Base-by-base conservation (phyloP, 2,329 filamentous ascomycete species). In the Metarhizium humberi region DNA sequence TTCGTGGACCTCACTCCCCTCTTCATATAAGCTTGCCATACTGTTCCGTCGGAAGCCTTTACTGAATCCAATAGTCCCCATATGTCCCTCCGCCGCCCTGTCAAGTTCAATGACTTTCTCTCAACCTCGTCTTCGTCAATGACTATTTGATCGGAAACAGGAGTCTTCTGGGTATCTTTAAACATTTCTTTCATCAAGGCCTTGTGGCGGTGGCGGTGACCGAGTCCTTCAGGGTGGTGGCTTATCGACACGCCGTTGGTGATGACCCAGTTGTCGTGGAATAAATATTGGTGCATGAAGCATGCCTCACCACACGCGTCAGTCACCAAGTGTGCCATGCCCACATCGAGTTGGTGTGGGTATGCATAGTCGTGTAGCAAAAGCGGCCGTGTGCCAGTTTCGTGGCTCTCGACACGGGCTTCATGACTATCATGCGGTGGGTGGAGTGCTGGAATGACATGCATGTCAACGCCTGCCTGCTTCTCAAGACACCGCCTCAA, bases 1-100 rank as follows among this genome's bases (percentile, higher is more conserved):
- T 62, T n/a, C 4, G 38, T 25, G 18, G 50, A n/a, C 29, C 47
- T 57, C 18, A 54, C 42, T 53, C 62, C 63, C 40, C 55, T 66
- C 53, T 73, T 75, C 18, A 76, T 62, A 47, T 78, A 78, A 0
- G 73, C 74, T 66, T 78, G 75, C 74, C 74, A 74, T 2, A 78
- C 71, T 46, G 69, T 66, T 8, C 74, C 73, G 18, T 67, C 60
- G 2, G 65, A 59, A 3, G 65, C 66, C 1, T 65, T 59, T 4
- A 63, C 64, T 11, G 73, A 67, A 59, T 78, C 74, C 46, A 75
- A 55, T 54, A 78, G 60, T 36, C 57, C 59, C 74, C 74, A 78
- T 4, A 71, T 69, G 30, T 69, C 69, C 29, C 67, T 67, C 1
- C 62, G 57, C 1, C 62, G 57, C 10, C 70, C 73, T 4, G 61